phyloP scores from a whole-genome alignment of 2,329 filamentous ascomycete genomes.

The Mycosphaerella sp. region DNA sequence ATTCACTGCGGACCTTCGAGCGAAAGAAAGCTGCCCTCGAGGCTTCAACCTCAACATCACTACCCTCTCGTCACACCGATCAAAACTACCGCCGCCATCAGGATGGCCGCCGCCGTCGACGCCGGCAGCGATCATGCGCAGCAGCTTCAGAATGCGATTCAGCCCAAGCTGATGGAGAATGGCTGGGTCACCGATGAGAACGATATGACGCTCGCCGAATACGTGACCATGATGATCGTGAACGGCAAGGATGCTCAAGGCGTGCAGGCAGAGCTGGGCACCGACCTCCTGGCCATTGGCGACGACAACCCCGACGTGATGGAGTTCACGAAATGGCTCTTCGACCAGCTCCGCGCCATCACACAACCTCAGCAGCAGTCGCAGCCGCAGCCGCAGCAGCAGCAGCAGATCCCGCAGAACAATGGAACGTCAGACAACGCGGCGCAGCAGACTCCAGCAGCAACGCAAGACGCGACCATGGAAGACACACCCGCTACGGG shows the following conservation, averaged over 20 bases:
- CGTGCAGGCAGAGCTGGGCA: constrained; percentile 79
- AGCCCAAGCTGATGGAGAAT: constrained; percentile 85
- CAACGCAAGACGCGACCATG: constrained; percentile 64
- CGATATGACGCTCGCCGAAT: constrained; percentile 83
- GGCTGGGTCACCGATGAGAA: constrained; percentile 81
- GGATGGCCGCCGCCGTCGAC: constrained; percentile 57
- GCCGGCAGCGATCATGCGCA: constrained; percentile 77
- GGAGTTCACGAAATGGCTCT: constrained; percentile 89
- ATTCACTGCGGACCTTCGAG: constrained; percentile 1
- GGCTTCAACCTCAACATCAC: constrained; percentile 2
- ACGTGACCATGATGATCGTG: constrained; percentile 93
- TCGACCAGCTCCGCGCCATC: constrained; percentile 69
- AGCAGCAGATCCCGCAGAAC: constrained; percentile 15
- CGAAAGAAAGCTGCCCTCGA: background rate
- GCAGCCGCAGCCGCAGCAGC: constrained; percentile 9
- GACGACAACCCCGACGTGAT: constrained; percentile 76
- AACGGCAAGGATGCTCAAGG: constrained; percentile 91
- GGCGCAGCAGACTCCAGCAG: constrained; percentile 8
- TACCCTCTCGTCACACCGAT: constrained; percentile 1
- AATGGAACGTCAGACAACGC: background rate
- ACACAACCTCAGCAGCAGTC: constrained; percentile 38
- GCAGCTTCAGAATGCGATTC: constrained; percentile 73
- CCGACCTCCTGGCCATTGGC: constrained; percentile 74
- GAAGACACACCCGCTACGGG: constrained; percentile 44
- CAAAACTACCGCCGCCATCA: constrained; percentile 36